phyloP scores from a whole-genome alignment of 2,329 filamentous ascomycete genomes.

The Aureobasidium pullulans region DNA sequence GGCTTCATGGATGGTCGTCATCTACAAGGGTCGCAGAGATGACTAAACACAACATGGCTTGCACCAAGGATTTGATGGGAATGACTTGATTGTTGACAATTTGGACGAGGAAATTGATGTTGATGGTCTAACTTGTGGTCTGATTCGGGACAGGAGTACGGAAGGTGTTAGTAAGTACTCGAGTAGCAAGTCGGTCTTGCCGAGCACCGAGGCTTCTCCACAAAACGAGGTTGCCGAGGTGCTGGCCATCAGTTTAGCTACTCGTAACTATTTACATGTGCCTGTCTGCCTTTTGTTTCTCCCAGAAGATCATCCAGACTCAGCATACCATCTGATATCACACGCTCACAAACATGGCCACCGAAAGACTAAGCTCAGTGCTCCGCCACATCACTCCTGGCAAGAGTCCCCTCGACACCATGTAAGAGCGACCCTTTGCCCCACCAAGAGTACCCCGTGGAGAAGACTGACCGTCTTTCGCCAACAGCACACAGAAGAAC shows the following conservation, averaged over 20 bases:
- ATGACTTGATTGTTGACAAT: too few species aligned
- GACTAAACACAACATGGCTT: too few species aligned
- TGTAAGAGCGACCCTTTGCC: slow-evolving; percentile 54
- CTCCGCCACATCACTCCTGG: slow-evolving; percentile 73
- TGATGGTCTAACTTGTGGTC: too few species aligned
- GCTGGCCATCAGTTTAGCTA: not conserved
- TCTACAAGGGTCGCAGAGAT: too few species aligned
- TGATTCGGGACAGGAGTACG: too few species aligned
- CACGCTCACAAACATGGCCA: slow-evolving; percentile 51
- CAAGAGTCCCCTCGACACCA: slow-evolving; percentile 61
- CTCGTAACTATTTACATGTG: slow-evolving; percentile 1
- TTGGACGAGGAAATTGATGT: too few species aligned
- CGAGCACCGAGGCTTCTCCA: slow-evolving; percentile 8
- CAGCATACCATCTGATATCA: not conserved
- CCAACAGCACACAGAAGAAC: slow-evolving; percentile 73
- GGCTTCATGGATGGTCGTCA: too few species aligned
- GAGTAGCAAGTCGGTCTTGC: not conserved
- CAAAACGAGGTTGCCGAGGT: slow-evolving; percentile 1
- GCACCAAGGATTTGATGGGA: too few species aligned
- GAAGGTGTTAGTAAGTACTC: too few species aligned
- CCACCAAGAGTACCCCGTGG: slow-evolving; percentile 51
- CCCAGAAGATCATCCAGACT: not conserved
- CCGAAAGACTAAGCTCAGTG: slow-evolving; percentile 79
- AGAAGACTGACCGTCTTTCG: slow-evolving; percentile 13
- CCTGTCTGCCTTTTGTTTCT: not conserved